Percentiles rank a stretch among this genome's conserved stretches.
phyloP scores from a whole-genome alignment of 2,329 filamentous ascomycete species.

The Penicillium sp. region DNA sequence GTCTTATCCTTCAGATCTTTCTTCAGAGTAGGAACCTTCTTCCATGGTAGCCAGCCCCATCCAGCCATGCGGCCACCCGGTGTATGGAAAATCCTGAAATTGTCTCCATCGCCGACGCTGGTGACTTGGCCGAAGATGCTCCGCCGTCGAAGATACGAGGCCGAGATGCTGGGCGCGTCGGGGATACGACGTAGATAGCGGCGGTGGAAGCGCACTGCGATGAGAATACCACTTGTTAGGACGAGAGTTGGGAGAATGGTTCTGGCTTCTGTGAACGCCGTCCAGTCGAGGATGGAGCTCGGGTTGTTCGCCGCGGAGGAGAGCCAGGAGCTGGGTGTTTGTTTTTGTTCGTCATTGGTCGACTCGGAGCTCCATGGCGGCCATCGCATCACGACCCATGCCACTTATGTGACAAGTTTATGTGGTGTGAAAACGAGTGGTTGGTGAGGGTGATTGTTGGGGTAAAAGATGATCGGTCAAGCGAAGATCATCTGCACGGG shows the following conservation, averaged over 20 bases:
- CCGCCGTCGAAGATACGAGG: conserved; percentile 70
- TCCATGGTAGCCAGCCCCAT: conserved; percentile 83
- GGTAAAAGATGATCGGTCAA: conserved; percentile 2
- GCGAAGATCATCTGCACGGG: not conserved
- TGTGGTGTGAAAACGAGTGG: not conserved
- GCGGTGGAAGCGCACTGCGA: conserved; percentile 38
- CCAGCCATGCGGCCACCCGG: conserved; percentile 83
- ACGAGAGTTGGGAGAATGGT: conserved; percentile 41
- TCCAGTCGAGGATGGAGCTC: conserved; percentile 46
- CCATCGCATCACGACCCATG: conserved; percentile 50
- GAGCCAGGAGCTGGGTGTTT: conserved; percentile 13
- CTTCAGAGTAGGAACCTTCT: conserved; percentile 68
- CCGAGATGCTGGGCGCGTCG: conserved; percentile 70
- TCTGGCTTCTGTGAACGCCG: conserved; percentile 37
- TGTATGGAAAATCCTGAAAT: conserved; percentile 91
- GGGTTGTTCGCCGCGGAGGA: conserved; percentile 34
- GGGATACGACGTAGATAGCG: conserved; percentile 80
- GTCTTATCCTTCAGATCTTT: conserved; percentile 73
- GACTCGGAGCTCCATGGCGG: conserved; percentile 48
- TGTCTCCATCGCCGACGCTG: conserved; percentile 93
- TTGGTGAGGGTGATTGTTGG: conserved; percentile 14
- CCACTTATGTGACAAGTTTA: conserved; percentile 16
- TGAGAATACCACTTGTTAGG: conserved; percentile 41
- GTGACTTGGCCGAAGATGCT: conserved; percentile 84
- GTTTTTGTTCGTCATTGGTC: conserved; percentile 24